Conservation (phyloP, 2,329 filamentous ascomycete genomes). For the Talaromyces albobiverticillius region DNA sequence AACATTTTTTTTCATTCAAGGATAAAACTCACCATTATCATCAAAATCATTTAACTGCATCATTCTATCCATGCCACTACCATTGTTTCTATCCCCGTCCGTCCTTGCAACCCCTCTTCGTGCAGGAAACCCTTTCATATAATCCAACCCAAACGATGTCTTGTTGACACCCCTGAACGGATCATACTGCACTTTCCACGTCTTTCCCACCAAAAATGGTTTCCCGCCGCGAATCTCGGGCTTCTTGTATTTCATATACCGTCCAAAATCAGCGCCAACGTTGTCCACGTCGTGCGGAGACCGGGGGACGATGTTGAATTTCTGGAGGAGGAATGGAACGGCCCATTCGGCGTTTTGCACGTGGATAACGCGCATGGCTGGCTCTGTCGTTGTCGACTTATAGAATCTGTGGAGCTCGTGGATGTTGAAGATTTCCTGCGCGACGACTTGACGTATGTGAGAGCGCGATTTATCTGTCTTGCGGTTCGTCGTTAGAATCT, state of each 20-base stretch:
- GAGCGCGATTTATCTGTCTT: conserved; percentile 32
- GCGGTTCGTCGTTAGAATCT: not conserved
- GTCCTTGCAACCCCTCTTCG: too few species aligned
- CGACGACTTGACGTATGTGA: conserved; percentile 43
- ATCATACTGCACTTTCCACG: conserved; percentile 50
- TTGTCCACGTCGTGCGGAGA: conserved; percentile 34
- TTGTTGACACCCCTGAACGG: conserved; percentile 51
- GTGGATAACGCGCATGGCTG: conserved; percentile 40
- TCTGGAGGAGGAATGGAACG: conserved; percentile 46
- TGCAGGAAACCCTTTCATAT: conserved; percentile 45
- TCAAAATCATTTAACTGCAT: conserved; percentile 53
- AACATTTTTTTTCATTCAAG: not conserved
- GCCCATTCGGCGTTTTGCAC: conserved; percentile 56
- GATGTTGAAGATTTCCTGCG: conserved; percentile 48
- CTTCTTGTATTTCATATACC: conserved; percentile 48
- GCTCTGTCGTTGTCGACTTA: conserved; percentile 11
- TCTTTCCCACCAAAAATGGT: conserved; percentile 51
- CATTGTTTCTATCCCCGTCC: conserved; percentile 17
- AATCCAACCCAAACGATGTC: conserved; percentile 52
- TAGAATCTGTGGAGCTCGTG: conserved; percentile 46
- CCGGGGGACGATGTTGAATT: conserved; percentile 47
- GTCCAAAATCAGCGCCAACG: conserved; percentile 49
- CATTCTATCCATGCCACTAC: conserved; percentile 37
- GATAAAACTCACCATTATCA: conserved; percentile 25
- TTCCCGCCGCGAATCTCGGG: conserved; percentile 50